Evolutionary conservation across 768 basidiomycete genomes (phyloP), one percentile per base, ranked within the genome.

Genomic region (Kwoniella dejecticola): DNA sequence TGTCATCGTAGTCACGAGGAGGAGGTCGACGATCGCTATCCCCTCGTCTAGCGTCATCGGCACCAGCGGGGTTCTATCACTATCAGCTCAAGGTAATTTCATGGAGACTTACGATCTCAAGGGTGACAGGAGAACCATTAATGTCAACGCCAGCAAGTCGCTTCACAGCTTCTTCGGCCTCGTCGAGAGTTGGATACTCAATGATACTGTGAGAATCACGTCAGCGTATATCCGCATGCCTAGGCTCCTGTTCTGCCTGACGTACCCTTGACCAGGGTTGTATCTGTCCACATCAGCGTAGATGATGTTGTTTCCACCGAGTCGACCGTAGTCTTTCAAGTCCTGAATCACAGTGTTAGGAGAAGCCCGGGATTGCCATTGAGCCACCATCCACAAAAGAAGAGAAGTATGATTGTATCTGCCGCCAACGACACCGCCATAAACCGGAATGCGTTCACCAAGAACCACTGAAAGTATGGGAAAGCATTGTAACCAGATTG

Each of bases 221-320:
- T 64, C 48, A 74, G 40, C 41, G 1, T n/a, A n/a, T n/a, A n/a
- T n/a, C n/a, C n/a, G n/a, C n/a, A n/a, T n/a, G n/a, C n/a, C n/a
- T n/a, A n/a, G n/a, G n/a, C 3, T 10, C 30, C 11, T 24, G 2
- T 30, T 4, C 11, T 21, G 19, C 21, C 10, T 56, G 15, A 79
- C 88, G 64, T 64, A 96, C 94, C 95, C 95, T 82, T 91, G 87
- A 30, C 89, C 89, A 24, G 89, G 86, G 64, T 79, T 78, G 74
- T 93, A 88, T 38, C 91, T 88, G 76, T 98, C 94, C 63, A 98
- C 88, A 75, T 98, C 95, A 41, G 95, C 92, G 72, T 89, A 97
- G 19, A 89, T 90, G 60, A 97, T 69, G 45, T 63, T 91, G 75
- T 87, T 89, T 42, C 91, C 93, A 50, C 90, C 90, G 74, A 91